Evolutionary conservation across 2,329 filamentous ascomycete genomes (phyloP).

Genomic region (Raffaelea albimanens): DNA sequence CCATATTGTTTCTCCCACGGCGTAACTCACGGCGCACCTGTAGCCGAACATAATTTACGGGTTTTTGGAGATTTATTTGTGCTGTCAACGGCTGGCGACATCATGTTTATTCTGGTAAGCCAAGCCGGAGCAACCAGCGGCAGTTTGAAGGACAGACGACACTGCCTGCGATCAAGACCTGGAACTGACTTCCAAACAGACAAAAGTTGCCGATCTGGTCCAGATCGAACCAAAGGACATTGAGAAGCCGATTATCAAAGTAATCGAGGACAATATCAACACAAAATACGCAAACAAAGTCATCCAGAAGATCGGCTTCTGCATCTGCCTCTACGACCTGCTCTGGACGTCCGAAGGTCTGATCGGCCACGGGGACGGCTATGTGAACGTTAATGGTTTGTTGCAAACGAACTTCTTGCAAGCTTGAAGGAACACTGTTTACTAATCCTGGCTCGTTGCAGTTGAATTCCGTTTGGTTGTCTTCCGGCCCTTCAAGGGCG

Average conservation of each 20-base stretch:
- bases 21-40: too few species aligned
- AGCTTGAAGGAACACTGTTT: too few species aligned
- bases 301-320: conserved; percentile 89
- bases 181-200: conserved; percentile 39
- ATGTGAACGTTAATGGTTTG: conserved; percentile 86
- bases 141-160: too few species aligned
- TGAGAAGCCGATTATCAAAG: conserved; percentile 67
- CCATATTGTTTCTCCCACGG: too few species aligned
- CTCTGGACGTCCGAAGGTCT: conserved; percentile 83
- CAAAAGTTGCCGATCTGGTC: conserved; percentile 87
- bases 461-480: conserved; percentile 91
- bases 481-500: conserved; percentile 91
- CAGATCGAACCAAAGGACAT: conserved; percentile 88
- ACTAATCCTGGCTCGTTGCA: conserved; percentile 23
- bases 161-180: not conserved
- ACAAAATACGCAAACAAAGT: conserved; percentile 93
- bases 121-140: not conserved
- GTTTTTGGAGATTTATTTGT: not conserved
- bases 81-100: not conserved
- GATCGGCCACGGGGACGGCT: conserved; percentile 84
- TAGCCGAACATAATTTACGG: too few species aligned
- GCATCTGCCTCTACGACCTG: conserved; percentile 87
- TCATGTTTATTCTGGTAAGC: conserved; percentile 44
- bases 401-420: not conserved
- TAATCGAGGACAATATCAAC: conserved; percentile 95